phyloP scores from a whole-genome alignment of 139 green algal genomes.

The Mesotaenium endlicherianum region DNA sequence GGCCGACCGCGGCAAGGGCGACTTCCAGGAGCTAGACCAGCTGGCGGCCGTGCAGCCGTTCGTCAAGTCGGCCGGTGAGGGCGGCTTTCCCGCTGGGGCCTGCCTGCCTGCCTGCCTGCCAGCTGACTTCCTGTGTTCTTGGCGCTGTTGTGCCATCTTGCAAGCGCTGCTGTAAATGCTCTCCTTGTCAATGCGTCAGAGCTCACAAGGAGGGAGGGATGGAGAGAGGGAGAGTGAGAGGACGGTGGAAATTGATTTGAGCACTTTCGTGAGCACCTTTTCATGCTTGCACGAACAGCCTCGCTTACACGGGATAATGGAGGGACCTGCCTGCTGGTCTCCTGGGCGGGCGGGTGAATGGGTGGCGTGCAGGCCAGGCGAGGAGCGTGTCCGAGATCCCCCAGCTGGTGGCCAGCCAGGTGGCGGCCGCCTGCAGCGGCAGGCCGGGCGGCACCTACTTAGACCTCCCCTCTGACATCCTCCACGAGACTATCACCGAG shows the following conservation, averaged over 20 bases:
- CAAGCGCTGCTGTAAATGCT: neutral
- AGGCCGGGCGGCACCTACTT: slow-evolving; percentile 71
- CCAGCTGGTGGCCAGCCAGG: slow-evolving; percentile 44
- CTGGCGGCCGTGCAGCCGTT: slow-evolving; percentile 59
- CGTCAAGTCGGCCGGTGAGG: slow-evolving; percentile 60
- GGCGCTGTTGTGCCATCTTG: neutral
- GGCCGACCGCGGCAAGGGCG: slow-evolving; percentile 71
- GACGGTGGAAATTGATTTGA: too few species aligned
- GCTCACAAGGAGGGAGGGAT: too few species aligned
- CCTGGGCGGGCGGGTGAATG: too few species aligned
- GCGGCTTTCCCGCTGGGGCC: neutral
- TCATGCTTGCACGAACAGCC: too few species aligned
- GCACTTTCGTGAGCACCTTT: too few species aligned
- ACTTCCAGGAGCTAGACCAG: slow-evolving; percentile 84
- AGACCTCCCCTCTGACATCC: slow-evolving; percentile 65
- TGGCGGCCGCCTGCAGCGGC: slow-evolving; percentile 56
- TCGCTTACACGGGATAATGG: too few species aligned
- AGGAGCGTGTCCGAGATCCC: slow-evolving; percentile 50
- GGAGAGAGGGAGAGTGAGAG: too few species aligned
- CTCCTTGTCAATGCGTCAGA: too few species aligned
- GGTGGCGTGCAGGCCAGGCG: too few species aligned
- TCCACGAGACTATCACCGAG: slow-evolving; percentile 9
- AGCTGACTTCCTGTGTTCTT: neutral
- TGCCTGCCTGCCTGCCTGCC: slow-evolving; percentile 4
- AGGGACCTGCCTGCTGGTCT: too few species aligned